Evolutionary conservation across 2,329 filamentous ascomycete genomes (phyloP).

Genomic region (Colletotrichum brevisporum): DNA sequence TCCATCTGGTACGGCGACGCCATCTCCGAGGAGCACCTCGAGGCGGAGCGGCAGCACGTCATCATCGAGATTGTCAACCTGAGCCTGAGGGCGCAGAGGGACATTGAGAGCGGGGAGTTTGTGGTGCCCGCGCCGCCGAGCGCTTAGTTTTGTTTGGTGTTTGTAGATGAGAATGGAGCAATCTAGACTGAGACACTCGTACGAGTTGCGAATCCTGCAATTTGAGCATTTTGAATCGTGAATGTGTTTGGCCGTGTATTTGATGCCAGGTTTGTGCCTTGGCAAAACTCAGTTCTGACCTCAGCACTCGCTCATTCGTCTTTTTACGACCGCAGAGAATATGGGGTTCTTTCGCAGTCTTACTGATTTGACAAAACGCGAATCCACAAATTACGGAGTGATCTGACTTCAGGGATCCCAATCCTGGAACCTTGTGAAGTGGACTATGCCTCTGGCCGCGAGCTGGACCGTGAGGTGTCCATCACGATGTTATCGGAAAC

Average conservation of each 20-base stretch:
- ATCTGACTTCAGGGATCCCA: background rate
- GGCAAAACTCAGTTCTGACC: background rate
- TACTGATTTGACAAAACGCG: background rate
- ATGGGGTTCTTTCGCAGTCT: background rate
- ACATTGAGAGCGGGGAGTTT: constrained; percentile 36
- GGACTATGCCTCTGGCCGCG: no score
- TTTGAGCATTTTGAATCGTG: background rate
- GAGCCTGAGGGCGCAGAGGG: constrained; percentile 39
- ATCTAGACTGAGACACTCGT: background rate
- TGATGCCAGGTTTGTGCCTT: background rate
- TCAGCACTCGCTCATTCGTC: background rate
- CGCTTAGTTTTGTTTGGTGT: background rate
- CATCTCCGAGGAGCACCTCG: constrained; percentile 43
- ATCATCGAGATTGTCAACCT: constrained; percentile 45
- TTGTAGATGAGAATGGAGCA: background rate
- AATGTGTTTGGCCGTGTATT: no score
- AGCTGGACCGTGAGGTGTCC: no score
- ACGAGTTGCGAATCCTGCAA: background rate
- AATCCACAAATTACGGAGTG: background rate
- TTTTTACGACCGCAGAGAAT: background rate
- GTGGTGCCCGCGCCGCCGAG: constrained; percentile 11
- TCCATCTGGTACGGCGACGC: constrained; percentile 44
- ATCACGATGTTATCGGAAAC: no score
- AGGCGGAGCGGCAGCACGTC: constrained; percentile 45
- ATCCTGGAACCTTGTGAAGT: no score